A percentile compares a stretch with the other conserved stretches of the same genome.
Conservation (phyloP, 306 rosid species). For the Chamaecrista fasciculata region DNA sequence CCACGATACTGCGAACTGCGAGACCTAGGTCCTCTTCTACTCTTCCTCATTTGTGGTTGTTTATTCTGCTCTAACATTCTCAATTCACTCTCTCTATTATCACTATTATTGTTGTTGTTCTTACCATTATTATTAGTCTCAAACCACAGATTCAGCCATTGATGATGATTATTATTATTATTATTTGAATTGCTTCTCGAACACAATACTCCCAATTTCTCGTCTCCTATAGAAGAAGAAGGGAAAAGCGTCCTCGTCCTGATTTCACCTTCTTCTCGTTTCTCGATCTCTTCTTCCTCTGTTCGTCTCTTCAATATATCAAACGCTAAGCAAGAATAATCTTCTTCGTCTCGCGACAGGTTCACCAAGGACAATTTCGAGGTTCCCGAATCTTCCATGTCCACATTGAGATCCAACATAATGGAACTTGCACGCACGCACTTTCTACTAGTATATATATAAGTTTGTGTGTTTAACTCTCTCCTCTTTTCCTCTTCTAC, state of each 20-base stretch:
- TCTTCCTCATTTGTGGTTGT: slow-evolving; percentile 43
- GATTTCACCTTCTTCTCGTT: not conserved
- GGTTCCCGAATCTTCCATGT: slow-evolving; percentile 46
- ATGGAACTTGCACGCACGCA: too few relatives aligned
- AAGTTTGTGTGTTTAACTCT: too few relatives aligned
- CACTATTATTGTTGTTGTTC: too few relatives aligned
- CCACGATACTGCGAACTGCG: slow-evolving; percentile 86
- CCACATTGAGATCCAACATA: slow-evolving; percentile 71
- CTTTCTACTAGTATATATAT: too few relatives aligned
- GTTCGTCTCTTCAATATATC: slow-evolving; percentile 41
- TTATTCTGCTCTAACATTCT: slow-evolving; percentile 36
- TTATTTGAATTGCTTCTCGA: not conserved
- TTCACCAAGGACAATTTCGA: slow-evolving; percentile 46
- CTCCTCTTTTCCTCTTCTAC: too few relatives aligned
- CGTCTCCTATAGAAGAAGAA: too few relatives aligned
- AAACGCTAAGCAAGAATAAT: slow-evolving; percentile 37
- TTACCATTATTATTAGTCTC: not conserved
- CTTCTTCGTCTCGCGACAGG: slow-evolving; percentile 34
- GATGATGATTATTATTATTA: not conserved
- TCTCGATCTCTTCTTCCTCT: not conserved
- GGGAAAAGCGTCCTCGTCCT: slow-evolving; percentile 48
- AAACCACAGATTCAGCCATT: slow-evolving; percentile 42
- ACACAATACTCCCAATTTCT: slow-evolving; percentile 22
- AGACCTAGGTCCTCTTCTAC: slow-evolving; percentile 78
- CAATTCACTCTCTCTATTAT: too few relatives aligned